Evolutionary conservation across 176 grass and related monocot genomes (phyloP).

Genomic region (Urochloa ruziziensis): DNA sequence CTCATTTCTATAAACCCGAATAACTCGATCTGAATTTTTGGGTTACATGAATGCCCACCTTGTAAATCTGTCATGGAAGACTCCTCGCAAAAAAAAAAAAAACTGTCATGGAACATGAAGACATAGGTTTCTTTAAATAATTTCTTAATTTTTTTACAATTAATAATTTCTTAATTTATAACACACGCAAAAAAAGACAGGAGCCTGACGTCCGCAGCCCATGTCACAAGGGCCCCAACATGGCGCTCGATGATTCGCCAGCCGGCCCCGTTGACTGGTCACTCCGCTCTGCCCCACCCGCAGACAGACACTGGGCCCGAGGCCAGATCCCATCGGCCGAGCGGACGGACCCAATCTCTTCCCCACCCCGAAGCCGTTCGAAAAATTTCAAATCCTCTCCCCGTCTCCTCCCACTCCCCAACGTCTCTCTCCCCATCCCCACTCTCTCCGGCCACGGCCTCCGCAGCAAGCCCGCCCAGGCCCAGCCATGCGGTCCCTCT

Average conservation of each 20-base stretch:
- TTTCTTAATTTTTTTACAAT: too few relatives aligned
- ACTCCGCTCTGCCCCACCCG: neutral
- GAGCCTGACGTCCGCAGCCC: neutral
- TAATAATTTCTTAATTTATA: too few relatives aligned
- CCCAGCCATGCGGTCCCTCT: conserved; percentile 56
- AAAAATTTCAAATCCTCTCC: conserved; percentile 58
- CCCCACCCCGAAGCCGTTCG: neutral
- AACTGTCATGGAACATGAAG: too few relatives aligned
- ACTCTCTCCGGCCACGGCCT: neutral
- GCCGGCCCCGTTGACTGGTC: neutral
- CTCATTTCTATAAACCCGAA: too few relatives aligned
- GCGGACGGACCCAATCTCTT: neutral
- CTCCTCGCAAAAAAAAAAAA: too few relatives aligned
- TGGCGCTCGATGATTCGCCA: neutral
- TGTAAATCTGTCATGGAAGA: too few relatives aligned
- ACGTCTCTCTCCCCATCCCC: neutral
- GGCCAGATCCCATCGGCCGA: conserved; percentile 36
- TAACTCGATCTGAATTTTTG: too few relatives aligned
- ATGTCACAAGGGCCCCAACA: neutral
- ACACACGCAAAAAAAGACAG: too few relatives aligned
- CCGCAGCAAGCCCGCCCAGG: conserved; percentile 5
- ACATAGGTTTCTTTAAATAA: too few relatives aligned
- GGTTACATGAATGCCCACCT: too few relatives aligned
- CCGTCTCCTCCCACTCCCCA: conserved; percentile 1
- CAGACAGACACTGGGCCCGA: conserved; percentile 19